Percentiles rank a stretch among this genome's conserved stretches.
phyloP scores from a whole-genome alignment of 371 early-diverging fungal genomes.

The Batkoa obscura region DNA sequence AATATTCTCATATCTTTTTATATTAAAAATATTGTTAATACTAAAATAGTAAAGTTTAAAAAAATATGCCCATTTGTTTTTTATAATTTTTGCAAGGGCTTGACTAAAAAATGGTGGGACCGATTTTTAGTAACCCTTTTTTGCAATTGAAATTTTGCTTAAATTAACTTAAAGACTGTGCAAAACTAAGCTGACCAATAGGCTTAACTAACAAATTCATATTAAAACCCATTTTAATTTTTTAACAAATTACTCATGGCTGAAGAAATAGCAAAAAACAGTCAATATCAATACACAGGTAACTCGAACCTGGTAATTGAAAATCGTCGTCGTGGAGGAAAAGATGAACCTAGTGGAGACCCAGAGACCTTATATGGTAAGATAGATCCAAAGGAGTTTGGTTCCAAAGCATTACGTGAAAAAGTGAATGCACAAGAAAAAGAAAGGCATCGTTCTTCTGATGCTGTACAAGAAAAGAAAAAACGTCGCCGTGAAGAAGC shows the following conservation, averaged over 20 bases:
- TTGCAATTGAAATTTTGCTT: too few species aligned
- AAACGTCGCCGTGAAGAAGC: slow-evolving; percentile 7
- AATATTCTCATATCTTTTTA: too few species aligned
- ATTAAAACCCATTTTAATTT: too few species aligned
- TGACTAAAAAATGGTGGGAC: too few species aligned
- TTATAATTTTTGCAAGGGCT: too few species aligned
- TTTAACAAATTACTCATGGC: slow-evolving; percentile 24
- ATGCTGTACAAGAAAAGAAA: slow-evolving; percentile 25
- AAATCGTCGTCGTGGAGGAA: slow-evolving; percentile 68
- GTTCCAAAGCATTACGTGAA: slow-evolving; percentile 54
- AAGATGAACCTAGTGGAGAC: slow-evolving; percentile 93
- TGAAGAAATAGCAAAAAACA: slow-evolving; percentile 48
- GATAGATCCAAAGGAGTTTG: slow-evolving; percentile 70
- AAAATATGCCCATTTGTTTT: too few species aligned
- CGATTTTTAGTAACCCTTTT: too few species aligned
- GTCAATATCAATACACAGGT: slow-evolving; percentile 78
- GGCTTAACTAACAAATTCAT: too few species aligned
- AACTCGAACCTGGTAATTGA: slow-evolving; percentile 87
- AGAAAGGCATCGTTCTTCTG: slow-evolving; percentile 19
- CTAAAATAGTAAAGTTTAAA: too few species aligned
- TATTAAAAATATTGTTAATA: too few species aligned
- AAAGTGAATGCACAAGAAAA: slow-evolving; percentile 42
- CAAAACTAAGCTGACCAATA: too few species aligned
- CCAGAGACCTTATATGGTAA: slow-evolving; percentile 78
- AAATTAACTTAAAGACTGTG: too few species aligned